Evolutionary conservation across 2,329 filamentous ascomycete species (phyloP), one percentile per base, ranked within the genome.

Genomic region (Trichophyton simii): DNA sequence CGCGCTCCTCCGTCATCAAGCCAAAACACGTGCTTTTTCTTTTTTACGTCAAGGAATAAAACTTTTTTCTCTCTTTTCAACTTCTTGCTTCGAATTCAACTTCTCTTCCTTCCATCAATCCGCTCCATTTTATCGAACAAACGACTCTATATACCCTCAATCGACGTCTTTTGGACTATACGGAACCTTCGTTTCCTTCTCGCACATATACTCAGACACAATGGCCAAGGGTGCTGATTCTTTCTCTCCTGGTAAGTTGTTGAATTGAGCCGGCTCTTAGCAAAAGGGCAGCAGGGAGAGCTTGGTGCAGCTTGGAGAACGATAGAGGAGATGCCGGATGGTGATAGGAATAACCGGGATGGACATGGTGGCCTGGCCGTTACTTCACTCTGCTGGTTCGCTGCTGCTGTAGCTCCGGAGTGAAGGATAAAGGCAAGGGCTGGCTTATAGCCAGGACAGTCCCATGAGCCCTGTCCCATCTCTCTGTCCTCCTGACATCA

Each of bases 161-260:
- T 57, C 66, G 63, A 63, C 65, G 68, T 64, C 70, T 70, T 69
- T 64, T 71, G 70, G 68, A 71, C 63, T 61, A 65, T 66, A 63
- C 59, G 63, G 62, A 63, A 66, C 61, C 41, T 55, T 38, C 52
- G 28, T 36, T 55, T 36, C 52, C 28, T 2, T 55, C 52, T 18
- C 8, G 8, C 6, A 34, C 52, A 55, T 7, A 55, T 36, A 48
- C 61, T 67, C 61, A 59, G 66, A 69, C 70, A 73, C 67, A 72
- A 72, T 73, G 72, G 70, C 66, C 72, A 79, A 75, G 72, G 78
- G 78, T 34, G 13, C 52, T 36, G 31, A 6, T 73, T 68, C 67
- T 71, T 75, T 73, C 71, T 70, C 72, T 70, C 70, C 74, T 64
- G 78, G 78, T 80, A 77, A 67, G 78, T 74, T 63, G 11, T 58